Evolutionary conservation across 768 basidiomycete genomes (phyloP), one percentile per base, ranked within the genome.

Genomic region (Imleria badia): DNA sequence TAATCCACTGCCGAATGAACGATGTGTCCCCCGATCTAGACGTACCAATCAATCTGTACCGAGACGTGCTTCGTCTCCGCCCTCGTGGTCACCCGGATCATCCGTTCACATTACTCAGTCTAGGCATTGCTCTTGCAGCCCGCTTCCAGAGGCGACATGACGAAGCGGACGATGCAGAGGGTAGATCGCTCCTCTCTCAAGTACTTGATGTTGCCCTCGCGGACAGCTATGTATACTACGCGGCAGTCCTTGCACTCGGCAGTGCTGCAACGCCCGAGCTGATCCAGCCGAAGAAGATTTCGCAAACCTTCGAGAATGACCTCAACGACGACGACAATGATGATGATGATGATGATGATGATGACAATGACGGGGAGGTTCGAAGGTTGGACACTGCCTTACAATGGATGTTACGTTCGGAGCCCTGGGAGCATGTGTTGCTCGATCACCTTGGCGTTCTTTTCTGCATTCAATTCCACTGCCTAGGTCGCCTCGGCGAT

Each of bases 51-150:
- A 13, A 34, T 40, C 7, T 51, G 36, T 54, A 34, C 26, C 29
- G 35, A 36, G 50, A 46, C 2, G 39, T 19, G 1, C 58, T 56
- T 23, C 19, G 10, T 20, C 54, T 52, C 1, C n/a, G n/a, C n/a
- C n/a, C n/a, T n/a, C n/a, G n/a, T n/a, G 44, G 30, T 39, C 54
- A 59, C 34, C 45, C 49, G n/a, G 57, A 55, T 12, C 41, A 51
- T 20, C 20, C 42, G 17, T 23, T 8, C 12, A 42, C 53, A 13
- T 33, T 51, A n/a, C 23, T 47, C 19, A 48, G 30, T 34, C 58
- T 59, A 9, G 39, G 33, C 6, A 39, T 23, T n/a, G 57, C 59
- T 9, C 44, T 63, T 12, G 8, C 11, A n/a, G 36, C 45, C 5
- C 53, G 62, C 13, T 64, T 57, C 45, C 39, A 51, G 26, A 47